These are phyloP conservation scores for Kuraishia hungarica DNA, from an alignment of 805 yeast genomes.

Conservation along the genomic window DNA sequence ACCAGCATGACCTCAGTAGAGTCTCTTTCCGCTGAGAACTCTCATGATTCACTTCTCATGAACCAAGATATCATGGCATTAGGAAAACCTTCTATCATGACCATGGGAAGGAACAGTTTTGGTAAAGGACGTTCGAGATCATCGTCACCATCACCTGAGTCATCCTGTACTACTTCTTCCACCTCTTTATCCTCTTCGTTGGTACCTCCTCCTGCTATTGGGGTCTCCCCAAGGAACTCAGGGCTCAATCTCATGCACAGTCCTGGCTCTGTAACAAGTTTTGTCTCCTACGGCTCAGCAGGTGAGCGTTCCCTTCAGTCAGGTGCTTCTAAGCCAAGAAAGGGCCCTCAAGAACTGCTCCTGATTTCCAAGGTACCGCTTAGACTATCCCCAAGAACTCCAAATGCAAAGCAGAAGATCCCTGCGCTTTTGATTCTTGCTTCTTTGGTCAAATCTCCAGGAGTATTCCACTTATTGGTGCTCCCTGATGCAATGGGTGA, in stretches of 20 bases:
- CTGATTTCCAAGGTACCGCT: not conserved
- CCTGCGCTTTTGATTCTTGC: not conserved
- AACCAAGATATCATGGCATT: conserved; percentile 4
- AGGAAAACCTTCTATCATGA: conserved; percentile 5
- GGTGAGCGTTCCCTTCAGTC: not conserved
- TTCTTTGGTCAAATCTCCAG: conserved; percentile 1
- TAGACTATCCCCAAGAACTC: not conserved
- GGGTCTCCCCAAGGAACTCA: not conserved
- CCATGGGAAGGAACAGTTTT: not conserved
- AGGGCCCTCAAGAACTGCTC: not conserved
- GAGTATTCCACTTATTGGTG: not conserved
- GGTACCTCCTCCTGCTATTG: not conserved
- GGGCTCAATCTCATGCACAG: not conserved
- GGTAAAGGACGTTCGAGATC: not conserved
- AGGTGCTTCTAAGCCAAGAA: not conserved
- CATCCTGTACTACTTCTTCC: not conserved
- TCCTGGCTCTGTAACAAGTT: not conserved
- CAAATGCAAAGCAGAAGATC: not conserved
- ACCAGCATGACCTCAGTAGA: conserved; percentile 3
- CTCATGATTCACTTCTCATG: not conserved
- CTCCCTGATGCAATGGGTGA: not conserved
- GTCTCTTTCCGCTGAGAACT: not conserved
- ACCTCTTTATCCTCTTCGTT: not conserved
- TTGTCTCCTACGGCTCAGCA: not conserved
- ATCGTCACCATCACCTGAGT: not conserved